Evolutionary conservation across 1,139 yeast genomes (phyloP), one percentile per base, ranked within the genome.

Genomic region (Geotrichum bryndzae): DNA sequence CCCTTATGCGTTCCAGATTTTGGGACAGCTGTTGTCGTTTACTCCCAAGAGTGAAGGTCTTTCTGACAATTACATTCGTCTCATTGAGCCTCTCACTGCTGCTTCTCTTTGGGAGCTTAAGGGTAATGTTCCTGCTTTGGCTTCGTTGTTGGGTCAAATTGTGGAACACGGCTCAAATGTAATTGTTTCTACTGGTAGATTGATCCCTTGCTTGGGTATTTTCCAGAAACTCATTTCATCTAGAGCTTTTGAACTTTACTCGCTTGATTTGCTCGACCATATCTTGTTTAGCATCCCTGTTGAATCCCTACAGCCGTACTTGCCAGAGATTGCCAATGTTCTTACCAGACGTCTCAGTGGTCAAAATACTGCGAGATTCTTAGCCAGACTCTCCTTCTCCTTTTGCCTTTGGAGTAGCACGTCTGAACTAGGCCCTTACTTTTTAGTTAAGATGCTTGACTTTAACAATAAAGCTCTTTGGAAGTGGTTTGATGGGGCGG

Each of bases 111-210:
- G 99, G 99, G 98, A 94, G 72, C 84, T 84, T 64, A 82, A 86
- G 68, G 99, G 99, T 27, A 94, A 94, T 69, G 85, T 92, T 53
- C 99, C 99, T 1, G 97, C 97, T 2, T 84, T 94, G 25, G 88
- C 96, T 0, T 82, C 96, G 67, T 79, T 94, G 61, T 77, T 95
- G 60, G 82, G 86, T 62, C 86, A 92, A 3, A 86, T 94, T 41
- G 79, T 94, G 53, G 78, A 79, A 54, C 86, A 82, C 58, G 91
- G 90, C 62, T 82, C 87, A 1, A 63, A 67, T 33, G 64, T 64
- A 13, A 70, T 77, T 58, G 69, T 73, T 10, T 69, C 71, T 52
- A 67, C 67, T 25, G 68, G 69, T 23, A 79, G 77, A 54, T 74
- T 92, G 60, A 83, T 88, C 46, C 96, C 98, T 3, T 82, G 95